Base-by-base conservation (phyloP, 305 asterid species). In the Fraxinus ornus region DNA sequence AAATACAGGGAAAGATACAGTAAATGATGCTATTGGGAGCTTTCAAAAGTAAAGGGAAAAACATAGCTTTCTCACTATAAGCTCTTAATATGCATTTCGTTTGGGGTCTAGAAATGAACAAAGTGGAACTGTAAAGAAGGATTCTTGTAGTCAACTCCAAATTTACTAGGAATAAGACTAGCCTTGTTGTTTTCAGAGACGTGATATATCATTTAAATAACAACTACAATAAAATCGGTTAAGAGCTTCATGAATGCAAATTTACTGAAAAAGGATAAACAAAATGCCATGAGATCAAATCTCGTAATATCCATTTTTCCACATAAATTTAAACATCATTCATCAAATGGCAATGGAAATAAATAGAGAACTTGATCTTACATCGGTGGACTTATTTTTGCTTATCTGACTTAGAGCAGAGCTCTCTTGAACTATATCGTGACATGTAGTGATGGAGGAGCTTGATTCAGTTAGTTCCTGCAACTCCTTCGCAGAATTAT, bases 381-480 rank as follows among this genome's bases (percentile, higher is more conserved):
- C 98, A 83, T 89, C 87, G 66, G 49, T 52, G 26, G 90, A 75
- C 36, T 78, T 88, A 41, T 64, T 82, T 5, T 82, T 55, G 57
- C 41, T 80, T 80, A 76, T 82, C 68, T 75, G 44, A 47, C 75
- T 79, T 7, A 79, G 79, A 76, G 24, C 52, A 66, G 62, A 22
- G 83, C 82, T 83, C 49, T 79, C 80, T 36, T 78, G 86, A 75
- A 80, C 88, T 21, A 71, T 70, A 70, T 81, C 83, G 36, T 68
- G 73, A 72, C 21, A 84, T 28, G 9, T 60, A 55, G 33, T 68
- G 62, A 79, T 55, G 44, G 80, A 28, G 57, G 75, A 26, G 78
- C 78, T 88, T 60, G 90, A 78, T 73, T 85, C 86, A 32, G 77
- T 77, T 13, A 79, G 60, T 36, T 80, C 86, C 57, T 83, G 88